A percentile compares a stretch with the other conserved stretches of the same genome.
phyloP scores from a whole-genome alignment of 73 alveolate genomes.

The Paramecium sexaurelia region DNA sequence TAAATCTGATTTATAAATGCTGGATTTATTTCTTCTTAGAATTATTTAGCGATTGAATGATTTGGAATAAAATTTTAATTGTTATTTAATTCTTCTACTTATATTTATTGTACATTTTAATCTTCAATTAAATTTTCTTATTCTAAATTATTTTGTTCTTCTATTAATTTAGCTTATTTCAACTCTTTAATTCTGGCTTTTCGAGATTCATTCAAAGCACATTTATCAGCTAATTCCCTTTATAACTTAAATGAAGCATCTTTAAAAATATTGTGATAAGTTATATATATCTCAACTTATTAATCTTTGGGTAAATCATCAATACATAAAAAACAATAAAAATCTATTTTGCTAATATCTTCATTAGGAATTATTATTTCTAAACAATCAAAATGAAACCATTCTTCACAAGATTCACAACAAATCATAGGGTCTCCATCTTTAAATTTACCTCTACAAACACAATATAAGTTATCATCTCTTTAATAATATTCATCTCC shows the following conservation, averaged over 20 bases:
- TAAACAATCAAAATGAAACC: constrained; percentile 57
- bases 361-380: not conserved
- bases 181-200: not conserved
- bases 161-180: not conserved
- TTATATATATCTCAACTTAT: not conserved
- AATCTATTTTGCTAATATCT: not conserved
- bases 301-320: not conserved
- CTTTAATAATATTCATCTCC: not conserved
- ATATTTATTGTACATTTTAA: not conserved
- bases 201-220: constrained; percentile 14
- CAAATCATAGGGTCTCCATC: constrained; percentile 34
- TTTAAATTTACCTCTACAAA: constrained; percentile 38
- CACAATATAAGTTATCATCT: constrained; percentile 42
- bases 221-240: constrained; percentile 30
- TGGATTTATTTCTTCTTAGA: not conserved
- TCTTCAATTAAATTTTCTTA: not conserved
- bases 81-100: not conserved
- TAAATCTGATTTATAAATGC: not conserved
- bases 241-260: not conserved
- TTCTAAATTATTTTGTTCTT: not conserved
- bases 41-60: not conserved
- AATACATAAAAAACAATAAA: not conserved
- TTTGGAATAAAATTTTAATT: not conserved
- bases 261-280: not conserved
- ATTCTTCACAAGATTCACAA: constrained; percentile 46